Evolutionary conservation across 345 rosid genomes (phyloP), one percentile per base, ranked within the genome.

Genomic region (Murraya paniculata): DNA sequence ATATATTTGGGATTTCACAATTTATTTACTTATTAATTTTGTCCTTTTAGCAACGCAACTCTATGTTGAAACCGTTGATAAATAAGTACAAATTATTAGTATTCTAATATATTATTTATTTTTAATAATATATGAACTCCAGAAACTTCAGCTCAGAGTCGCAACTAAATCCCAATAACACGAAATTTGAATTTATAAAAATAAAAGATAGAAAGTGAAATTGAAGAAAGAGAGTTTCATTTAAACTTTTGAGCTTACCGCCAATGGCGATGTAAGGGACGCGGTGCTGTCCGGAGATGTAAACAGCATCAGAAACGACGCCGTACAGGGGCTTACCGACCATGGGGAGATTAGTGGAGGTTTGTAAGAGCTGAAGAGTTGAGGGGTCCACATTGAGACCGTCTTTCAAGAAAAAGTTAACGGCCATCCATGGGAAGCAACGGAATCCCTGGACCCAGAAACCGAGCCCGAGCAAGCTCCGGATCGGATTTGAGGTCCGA

Each of bases 251-350:
- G 18, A 25, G 30, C n/a, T 39, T 75, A 95, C 98, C 97, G 24
- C 99, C 99, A 56, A 95, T 41, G 36, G 98, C 99, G 78, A 95
- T 90, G 82, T 95, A 95, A 16, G 99, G 99, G 84, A 94, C 53
- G 55, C 99, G 95, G 71, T 91, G 98, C 82, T 95, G 97, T 83
- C 92, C 93, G 38, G 78, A 79, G 80, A 92, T 71, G 79, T 91
- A 93, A 28, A 93, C 88, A 7, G 93, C 86, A 61, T 93, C 99
- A 0, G 99, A 95, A 22, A 93, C 68, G 68, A 95, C 73, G 24
- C 99, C 97, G 71, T 90, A 91, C 58, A 93, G 45, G 10, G 98
- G 98, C 79, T 95, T 95, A 9, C 91, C 94, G 14, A 95, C 92
- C 97, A 92, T 92, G 45, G 99, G 98, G 45, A 93, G 90, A 85